These are phyloP conservation scores for Dictyostelium intermedium DNA, from an alignment of 78 protist genomes.

Conservation along the genomic window DNA sequence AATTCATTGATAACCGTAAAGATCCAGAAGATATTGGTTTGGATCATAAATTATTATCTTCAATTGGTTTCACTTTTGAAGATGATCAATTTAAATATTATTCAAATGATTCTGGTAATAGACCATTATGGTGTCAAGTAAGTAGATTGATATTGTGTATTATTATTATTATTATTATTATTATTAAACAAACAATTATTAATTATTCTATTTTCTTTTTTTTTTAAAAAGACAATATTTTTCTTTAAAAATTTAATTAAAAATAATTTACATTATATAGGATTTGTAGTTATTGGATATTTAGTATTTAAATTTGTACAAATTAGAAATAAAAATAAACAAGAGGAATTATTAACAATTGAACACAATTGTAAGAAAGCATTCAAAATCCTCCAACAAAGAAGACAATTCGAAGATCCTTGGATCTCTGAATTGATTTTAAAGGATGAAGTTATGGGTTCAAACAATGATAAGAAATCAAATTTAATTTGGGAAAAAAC, in stretches of 20 bases:
- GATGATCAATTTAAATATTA: not conserved
- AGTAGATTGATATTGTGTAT: too few species aligned
- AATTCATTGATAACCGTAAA: not conserved
- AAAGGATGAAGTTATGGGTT: constrained; percentile 43
- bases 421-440: constrained; percentile 44
- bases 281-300: not conserved
- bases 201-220: not conserved
- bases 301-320: not conserved
- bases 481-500: constrained; percentile 32
- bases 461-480: not conserved
- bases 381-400: not conserved
- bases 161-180: not conserved
- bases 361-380: not conserved
- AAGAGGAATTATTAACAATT: constrained; percentile 24
- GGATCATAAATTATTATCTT: not conserved
- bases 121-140: constrained; percentile 72
- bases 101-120: not conserved
- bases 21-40: constrained; percentile 1
- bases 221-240: not conserved
- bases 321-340: not conserved
- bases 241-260: not conserved
- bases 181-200: not conserved
- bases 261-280: constrained; percentile 4
- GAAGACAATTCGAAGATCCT: constrained; percentile 36
- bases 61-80: not conserved